Conservation (phyloP, 2,329 filamentous ascomycete species). For the Myrmaecium sp. region DNA sequence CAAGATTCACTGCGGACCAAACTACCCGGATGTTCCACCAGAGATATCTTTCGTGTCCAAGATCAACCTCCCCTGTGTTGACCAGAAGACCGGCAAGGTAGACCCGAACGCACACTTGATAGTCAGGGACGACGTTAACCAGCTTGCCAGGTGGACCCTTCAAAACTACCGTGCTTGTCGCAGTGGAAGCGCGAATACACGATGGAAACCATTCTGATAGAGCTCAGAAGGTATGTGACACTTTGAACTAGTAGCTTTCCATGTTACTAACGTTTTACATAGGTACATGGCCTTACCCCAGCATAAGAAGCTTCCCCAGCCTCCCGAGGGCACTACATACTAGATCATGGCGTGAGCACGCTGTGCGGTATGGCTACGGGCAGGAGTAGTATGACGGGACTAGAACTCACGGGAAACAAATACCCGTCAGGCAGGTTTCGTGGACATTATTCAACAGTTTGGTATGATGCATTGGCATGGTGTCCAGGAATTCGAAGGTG, state of each 20-base stretch:
- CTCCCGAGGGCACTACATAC: conserved; percentile 64
- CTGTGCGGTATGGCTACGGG: too few species aligned
- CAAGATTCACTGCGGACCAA: conserved; percentile 82
- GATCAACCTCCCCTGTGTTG: conserved; percentile 93
- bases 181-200: conserved; percentile 89
- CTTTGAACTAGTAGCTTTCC: neutral
- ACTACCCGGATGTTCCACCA: conserved; percentile 81
- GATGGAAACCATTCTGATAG: conserved; percentile 85
- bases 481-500: too few species aligned
- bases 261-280: conserved; percentile 6
- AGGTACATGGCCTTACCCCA: conserved; percentile 85
- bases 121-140: neutral
- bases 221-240: conserved; percentile 52
- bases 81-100: conserved; percentile 59
- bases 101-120: conserved; percentile 5
- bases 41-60: conserved; percentile 84
- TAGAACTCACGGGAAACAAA: too few species aligned
- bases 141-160: conserved; percentile 72
- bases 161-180: conserved; percentile 66
- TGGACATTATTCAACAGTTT: neutral
- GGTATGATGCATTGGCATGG: conserved; percentile 14
- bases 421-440: too few species aligned
- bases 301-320: conserved; percentile 92
- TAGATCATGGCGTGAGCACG: neutral
- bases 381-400: too few species aligned